Evolutionary conservation across 257 asterid species (phyloP).

Genomic region (Nicotiana obtusifolia): DNA sequence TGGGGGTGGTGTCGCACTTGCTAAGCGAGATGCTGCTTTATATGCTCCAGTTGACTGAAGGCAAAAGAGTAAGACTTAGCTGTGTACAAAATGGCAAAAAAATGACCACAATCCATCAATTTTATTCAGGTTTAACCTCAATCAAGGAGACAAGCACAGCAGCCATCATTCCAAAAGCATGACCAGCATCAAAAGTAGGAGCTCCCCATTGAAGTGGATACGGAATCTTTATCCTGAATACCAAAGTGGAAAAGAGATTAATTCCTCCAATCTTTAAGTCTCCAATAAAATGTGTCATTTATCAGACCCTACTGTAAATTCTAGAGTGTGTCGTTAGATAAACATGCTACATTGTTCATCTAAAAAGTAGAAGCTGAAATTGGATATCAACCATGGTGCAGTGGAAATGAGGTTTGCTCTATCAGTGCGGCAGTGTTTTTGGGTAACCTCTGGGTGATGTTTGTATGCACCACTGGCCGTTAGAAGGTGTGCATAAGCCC

Average conservation of each 20-base stretch:
- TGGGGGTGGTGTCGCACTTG: conserved; percentile 98
- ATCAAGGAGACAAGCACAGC: conserved; percentile 86
- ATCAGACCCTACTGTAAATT: not conserved
- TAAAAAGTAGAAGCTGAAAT: not conserved
- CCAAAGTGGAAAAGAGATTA: not conserved
- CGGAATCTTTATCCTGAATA: conserved; percentile 81
- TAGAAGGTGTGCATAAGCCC: conserved; percentile 97
- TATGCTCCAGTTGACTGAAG: conserved; percentile 94
- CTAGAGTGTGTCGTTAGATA: not conserved
- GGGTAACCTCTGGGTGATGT: conserved; percentile 70
- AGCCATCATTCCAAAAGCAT: conserved; percentile 97
- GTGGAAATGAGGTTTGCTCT: conserved; percentile 71
- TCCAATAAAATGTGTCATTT: not conserved
- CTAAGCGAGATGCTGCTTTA: conserved; percentile 92
- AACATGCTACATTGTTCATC: not conserved
- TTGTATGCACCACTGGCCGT: conserved; percentile 95
- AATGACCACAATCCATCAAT: not conserved
- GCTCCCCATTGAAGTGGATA: conserved; percentile 99
- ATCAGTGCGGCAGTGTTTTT: conserved; percentile 75
- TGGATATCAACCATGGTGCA: conserved; percentile 74
- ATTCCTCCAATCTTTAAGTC: not conserved
- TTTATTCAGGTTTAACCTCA: conserved; percentile 46
- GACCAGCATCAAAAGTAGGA: conserved; percentile 96
- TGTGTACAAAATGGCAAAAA: not conserved
- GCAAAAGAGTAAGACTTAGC: not conserved